These are phyloP conservation scores for Mycoemilia scoparia DNA, from an alignment of 192 early-diverging fungal species.

Conservation along the genomic window DNA sequence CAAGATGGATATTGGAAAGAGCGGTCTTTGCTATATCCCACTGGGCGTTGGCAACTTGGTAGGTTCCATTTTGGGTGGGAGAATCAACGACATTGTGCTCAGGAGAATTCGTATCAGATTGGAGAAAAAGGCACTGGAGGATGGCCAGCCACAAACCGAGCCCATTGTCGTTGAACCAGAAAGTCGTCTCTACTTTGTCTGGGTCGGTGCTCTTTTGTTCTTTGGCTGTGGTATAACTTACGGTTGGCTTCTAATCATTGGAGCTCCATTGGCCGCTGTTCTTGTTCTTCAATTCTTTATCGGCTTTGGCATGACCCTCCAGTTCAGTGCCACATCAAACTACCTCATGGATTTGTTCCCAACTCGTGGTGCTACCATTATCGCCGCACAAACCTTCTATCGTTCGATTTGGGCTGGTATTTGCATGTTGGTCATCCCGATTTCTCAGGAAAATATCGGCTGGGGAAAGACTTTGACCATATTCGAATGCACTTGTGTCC, in stretches of 20 bases:
- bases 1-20: constrained; percentile 13
- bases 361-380: constrained; percentile 18
- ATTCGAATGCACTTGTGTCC: no score
- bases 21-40: constrained; percentile 29
- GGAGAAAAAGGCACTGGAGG: neutral
- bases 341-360: constrained; percentile 32
- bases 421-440: constrained; percentile 21
- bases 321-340: constrained; percentile 17
- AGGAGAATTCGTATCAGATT: neutral
- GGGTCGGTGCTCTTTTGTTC: constrained; percentile 17
- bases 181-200: constrained; percentile 14
- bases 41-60: constrained; percentile 25
- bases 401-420: constrained; percentile 24
- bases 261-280: constrained; percentile 11
- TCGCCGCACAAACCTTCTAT: constrained; percentile 26
- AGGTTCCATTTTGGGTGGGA: constrained; percentile 23
- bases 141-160: neutral
- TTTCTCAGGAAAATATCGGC: constrained; percentile 18
- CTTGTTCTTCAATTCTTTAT: constrained; percentile 19
- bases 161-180: constrained; percentile 5
- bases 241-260: constrained; percentile 22
- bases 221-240: constrained; percentile 5
- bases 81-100: constrained; percentile 17
- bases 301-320: constrained; percentile 21
- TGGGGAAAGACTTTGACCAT: constrained; percentile 26